Conservation (phyloP, 768 basidiomycete genomes). For the Baorangia bicolor region DNA sequence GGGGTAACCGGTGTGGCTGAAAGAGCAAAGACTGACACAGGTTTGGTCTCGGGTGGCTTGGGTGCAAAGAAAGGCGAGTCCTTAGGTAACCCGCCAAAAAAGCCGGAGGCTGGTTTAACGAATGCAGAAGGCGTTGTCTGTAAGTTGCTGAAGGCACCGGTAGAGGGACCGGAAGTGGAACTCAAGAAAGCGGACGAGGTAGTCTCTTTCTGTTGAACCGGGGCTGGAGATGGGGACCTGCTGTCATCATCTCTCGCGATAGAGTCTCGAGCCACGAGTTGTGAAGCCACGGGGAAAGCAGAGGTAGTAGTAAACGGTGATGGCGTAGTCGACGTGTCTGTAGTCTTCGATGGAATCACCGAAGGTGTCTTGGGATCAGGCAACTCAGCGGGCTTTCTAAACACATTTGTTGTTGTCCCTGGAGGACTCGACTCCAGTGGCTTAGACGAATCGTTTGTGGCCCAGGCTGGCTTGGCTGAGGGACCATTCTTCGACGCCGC, state of each 20-base stretch:
- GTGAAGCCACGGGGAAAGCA: background rate
- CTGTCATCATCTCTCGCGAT: conserved; percentile 20
- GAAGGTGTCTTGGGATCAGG: conserved; percentile 11
- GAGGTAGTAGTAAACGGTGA: background rate
- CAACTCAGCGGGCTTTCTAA: conserved; percentile 11
- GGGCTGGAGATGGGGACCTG: conserved; percentile 29
- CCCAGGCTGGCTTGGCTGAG: conserved; percentile 27
- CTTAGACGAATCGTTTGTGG: conserved; percentile 7
- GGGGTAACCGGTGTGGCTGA: conserved; percentile 14
- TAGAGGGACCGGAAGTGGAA: conserved; percentile 25
- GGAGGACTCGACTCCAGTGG: conserved; percentile 5
- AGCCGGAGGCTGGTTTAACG: conserved; percentile 37
- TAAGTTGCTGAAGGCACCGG: conserved; percentile 42
- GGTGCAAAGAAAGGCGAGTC: conserved; percentile 57
- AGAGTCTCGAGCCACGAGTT: conserved; percentile 12
- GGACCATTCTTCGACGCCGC: conserved; percentile 16
- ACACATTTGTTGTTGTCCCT: conserved; percentile 1
- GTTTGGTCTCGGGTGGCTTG: conserved; percentile 29
- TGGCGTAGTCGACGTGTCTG: conserved; percentile 5
- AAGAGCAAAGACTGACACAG: conserved; percentile 41
- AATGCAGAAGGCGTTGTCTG: conserved; percentile 36
- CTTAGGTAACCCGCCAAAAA: conserved; percentile 35
- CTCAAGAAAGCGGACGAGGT: conserved; percentile 17
- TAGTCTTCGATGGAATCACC: conserved; percentile 3
- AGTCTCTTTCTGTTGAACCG: background rate